phyloP scores from a whole-genome alignment of 2,329 filamentous ascomycete species.

The Botrytis byssoidea region DNA sequence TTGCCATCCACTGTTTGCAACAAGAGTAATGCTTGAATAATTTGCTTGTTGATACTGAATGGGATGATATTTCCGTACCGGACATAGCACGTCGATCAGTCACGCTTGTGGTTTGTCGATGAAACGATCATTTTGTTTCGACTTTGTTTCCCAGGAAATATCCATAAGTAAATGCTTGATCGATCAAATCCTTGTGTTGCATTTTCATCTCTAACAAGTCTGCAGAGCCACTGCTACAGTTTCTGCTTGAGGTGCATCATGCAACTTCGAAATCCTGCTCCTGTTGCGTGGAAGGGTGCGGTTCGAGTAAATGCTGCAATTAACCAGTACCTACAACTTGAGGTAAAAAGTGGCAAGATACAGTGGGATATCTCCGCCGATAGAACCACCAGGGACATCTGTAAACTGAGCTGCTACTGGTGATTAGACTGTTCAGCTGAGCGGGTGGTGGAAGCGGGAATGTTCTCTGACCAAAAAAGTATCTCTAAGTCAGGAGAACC shows the following conservation, averaged over 20 bases:
- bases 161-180: background rate
- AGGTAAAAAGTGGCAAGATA: background rate
- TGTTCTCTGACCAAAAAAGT: background rate
- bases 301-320: background rate
- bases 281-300: background rate
- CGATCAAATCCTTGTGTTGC: background rate
- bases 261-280: background rate
- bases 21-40: background rate
- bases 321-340: background rate
- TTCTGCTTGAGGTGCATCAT: background rate
- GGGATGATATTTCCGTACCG: background rate
- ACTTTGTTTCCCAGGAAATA: background rate
- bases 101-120: background rate
- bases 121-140: constrained; percentile 7
- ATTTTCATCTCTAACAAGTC: background rate
- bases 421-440: background rate
- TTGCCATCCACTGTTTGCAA: background rate
- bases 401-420: background rate
- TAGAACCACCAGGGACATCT: background rate
- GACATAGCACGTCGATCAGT: background rate
- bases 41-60: background rate
- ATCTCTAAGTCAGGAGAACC: background rate
- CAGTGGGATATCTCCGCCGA: background rate
- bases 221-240: constrained; percentile 1
- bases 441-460: background rate